A percentile compares a stretch with the other conserved stretches of the same genome.
Evolutionary conservation across 2,329 filamentous ascomycete species (phyloP).

Genomic region (Beauveria rudraprayagi): DNA sequence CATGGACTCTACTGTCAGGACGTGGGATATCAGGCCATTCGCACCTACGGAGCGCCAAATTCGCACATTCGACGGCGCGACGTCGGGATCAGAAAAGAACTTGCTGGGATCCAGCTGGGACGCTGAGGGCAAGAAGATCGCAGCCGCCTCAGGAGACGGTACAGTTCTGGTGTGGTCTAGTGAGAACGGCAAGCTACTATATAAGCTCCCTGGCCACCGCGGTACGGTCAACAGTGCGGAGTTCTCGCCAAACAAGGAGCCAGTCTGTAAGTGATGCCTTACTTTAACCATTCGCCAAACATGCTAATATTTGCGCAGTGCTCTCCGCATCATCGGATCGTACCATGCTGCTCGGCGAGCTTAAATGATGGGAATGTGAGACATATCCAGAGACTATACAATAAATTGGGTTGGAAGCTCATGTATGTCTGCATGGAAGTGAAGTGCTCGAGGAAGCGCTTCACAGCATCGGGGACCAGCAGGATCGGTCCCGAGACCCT

Average conservation of each 20-base stretch:
- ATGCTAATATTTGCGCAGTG: conserved; percentile 49
- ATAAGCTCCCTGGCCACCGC: conserved; percentile 93
- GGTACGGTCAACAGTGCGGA: conserved; percentile 92
- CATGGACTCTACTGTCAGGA: conserved; percentile 88
- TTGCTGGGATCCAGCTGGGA: conserved; percentile 88
- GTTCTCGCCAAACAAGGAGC: conserved; percentile 77
- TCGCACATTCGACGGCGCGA: conserved; percentile 86
- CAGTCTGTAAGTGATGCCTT: conserved; percentile 62
- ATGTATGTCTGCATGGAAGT: not conserved
- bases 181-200: conserved; percentile 79
- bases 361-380: conserved; percentile 38
- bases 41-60: conserved; percentile 80
- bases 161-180: conserved; percentile 88
- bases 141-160: conserved; percentile 81
- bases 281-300: not conserved
- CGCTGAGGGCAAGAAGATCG: conserved; percentile 74
- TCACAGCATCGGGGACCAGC: not conserved
- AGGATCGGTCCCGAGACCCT: not conserved
- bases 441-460: not conserved
- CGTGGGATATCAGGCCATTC: conserved; percentile 95
- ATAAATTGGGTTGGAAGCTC: not conserved
- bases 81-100: conserved; percentile 82
- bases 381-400: not conserved
- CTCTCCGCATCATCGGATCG: conserved; percentile 86
- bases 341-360: conserved; percentile 73